Percentiles rank a stretch among this genome's conserved stretches.
These are phyloP conservation scores for Paramecium sexaurelia DNA, from an alignment of 73 alveolate genomes.

Conservation along the genomic window DNA sequence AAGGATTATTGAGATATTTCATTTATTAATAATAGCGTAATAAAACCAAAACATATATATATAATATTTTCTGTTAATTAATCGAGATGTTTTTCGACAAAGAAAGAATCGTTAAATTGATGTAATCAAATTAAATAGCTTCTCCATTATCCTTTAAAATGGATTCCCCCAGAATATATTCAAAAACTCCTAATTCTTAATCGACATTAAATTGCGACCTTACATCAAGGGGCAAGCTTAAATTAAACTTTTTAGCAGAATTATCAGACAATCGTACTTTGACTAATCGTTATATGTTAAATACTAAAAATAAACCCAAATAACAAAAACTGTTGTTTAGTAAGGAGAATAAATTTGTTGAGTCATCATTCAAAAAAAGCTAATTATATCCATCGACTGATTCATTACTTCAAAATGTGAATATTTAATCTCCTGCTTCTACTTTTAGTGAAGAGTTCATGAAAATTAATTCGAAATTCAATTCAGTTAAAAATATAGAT, in stretches of 20 bases:
- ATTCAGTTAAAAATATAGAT: conserved; percentile 23
- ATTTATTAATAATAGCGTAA: background rate
- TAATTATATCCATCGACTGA: background rate
- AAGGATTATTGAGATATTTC: conserved; percentile 44
- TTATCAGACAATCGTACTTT: background rate
- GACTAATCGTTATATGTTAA: background rate
- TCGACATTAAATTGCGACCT: background rate
- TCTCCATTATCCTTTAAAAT: conserved; percentile 17
- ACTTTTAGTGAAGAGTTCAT: conserved; percentile 25
- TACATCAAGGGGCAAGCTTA: background rate
- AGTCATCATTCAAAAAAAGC: background rate
- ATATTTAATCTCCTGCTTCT: background rate
- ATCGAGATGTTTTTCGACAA: background rate
- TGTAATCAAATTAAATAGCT: background rate
- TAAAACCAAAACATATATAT: background rate
- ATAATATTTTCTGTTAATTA: conserved; percentile 7
- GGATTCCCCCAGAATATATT: conserved; percentile 14
- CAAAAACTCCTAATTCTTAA: background rate
- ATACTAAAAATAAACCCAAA: background rate
- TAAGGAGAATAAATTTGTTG: conserved; percentile 2
- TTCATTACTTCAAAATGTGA: background rate
- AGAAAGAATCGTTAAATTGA: conserved; percentile 4
- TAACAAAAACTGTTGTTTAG: background rate
- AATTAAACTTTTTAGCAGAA: conserved; percentile 3
- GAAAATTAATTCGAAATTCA: background rate